Percentiles rank a stretch among this genome's conserved stretches.
phyloP scores from a whole-genome alignment of 176 grass and related monocot species.

The Triticum timopheevii region DNA sequence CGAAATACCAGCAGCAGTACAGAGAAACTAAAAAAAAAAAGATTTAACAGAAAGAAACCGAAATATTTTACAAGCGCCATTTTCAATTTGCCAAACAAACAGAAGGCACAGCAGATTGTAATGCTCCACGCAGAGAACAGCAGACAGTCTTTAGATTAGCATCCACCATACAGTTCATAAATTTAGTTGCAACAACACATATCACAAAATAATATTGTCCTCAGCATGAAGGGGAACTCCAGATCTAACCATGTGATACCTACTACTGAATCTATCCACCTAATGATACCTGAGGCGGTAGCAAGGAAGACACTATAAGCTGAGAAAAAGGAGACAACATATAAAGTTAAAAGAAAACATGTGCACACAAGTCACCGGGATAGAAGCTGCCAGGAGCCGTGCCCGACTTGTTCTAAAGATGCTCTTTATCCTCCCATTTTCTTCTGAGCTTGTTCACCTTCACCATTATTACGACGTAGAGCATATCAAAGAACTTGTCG shows the following conservation, averaged over 20 bases:
- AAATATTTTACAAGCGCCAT: neutral
- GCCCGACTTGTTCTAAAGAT: neutral
- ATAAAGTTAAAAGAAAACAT: neutral
- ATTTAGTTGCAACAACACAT: neutral
- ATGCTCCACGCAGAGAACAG: neutral
- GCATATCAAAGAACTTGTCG: conserved; percentile 1
- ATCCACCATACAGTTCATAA: neutral
- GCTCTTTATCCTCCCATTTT: neutral
- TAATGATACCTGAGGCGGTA: neutral
- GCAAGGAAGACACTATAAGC: neutral
- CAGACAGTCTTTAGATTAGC: neutral
- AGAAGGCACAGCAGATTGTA: neutral
- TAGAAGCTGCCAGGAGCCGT: neutral
- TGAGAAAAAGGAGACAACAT: neutral
- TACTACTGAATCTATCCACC: neutral
- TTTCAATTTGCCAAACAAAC: neutral
- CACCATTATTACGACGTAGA: neutral
- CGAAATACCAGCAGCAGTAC: neutral
- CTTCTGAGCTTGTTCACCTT: conserved; percentile 14
- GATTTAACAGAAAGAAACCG: neutral
- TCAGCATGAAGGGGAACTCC: neutral
- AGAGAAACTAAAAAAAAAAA: neutral
- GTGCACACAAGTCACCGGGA: neutral
- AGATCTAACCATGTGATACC: neutral
- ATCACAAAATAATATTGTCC: neutral